Evolutionary conservation across 768 basidiomycete genomes (phyloP).

Genomic region (Erythrobasidium yunnanense): DNA sequence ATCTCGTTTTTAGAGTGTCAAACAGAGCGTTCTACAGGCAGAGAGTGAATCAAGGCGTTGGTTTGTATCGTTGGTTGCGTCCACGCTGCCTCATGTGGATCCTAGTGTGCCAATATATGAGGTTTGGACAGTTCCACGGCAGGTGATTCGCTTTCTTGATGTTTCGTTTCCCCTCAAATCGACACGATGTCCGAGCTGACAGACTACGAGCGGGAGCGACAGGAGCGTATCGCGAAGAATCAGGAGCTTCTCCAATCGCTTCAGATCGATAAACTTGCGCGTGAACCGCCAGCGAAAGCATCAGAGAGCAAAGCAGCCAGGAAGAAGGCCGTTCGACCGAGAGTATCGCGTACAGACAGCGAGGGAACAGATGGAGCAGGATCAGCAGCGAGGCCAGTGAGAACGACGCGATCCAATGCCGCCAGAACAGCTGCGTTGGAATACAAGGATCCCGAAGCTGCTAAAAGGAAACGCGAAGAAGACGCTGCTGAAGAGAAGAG

Average conservation of each 20-base stretch:
- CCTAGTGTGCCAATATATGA: no score
- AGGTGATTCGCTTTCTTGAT: not conserved
- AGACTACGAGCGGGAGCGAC: slow-evolving; percentile 19
- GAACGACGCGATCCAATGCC: not conserved
- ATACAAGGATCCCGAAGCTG: slow-evolving; percentile 9
- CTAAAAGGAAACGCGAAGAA: slow-evolving; percentile 25
- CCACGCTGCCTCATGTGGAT: no score
- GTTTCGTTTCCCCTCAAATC: not conserved
- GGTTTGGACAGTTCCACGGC: no score
- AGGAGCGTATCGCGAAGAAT: slow-evolving; percentile 21
- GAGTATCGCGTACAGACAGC: not conserved
- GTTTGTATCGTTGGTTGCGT: no score
- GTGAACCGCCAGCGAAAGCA: not conserved
- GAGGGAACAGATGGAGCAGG: not conserved
- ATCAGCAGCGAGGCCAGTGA: not conserved
- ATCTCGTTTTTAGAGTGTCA: no score
- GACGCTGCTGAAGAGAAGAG: slow-evolving; percentile 14
- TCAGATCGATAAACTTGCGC: slow-evolving; percentile 9
- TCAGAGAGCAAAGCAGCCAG: not conserved
- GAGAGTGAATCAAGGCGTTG: no score
- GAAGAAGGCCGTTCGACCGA: not conserved
- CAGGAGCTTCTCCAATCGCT: slow-evolving; percentile 6
- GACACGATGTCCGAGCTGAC: slow-evolving; percentile 17
- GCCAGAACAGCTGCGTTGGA: slow-evolving; percentile 8
- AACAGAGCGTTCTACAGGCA: no score